Percentiles rank a stretch among this genome's conserved stretches.
These are phyloP conservation scores for Lasiodiplodia sp. DNA, from an alignment of 2,329 filamentous ascomycete genomes.

Conservation along the genomic window DNA sequence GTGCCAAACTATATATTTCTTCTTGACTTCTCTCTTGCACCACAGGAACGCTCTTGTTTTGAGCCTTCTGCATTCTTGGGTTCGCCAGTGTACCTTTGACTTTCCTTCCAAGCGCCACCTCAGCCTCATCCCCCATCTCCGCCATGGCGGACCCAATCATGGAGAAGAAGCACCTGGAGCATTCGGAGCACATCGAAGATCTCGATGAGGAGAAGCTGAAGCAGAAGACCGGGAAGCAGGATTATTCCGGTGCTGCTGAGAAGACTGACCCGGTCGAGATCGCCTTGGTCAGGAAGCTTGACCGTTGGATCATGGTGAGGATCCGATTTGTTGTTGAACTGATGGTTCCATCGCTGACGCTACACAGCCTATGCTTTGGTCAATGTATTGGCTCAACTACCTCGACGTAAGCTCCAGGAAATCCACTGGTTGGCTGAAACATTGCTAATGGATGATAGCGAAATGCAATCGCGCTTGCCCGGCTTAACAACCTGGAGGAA, in stretches of 20 bases:
- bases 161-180: constrained; percentile 6
- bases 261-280: constrained; percentile 46
- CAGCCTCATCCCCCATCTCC: background rate
- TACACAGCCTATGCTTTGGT: constrained; percentile 12
- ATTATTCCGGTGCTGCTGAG: constrained; percentile 44
- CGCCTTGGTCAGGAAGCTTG: constrained; percentile 43
- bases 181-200: constrained; percentile 9
- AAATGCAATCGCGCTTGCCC: constrained; percentile 41
- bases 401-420: constrained; percentile 41
- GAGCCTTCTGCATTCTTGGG: constrained; percentile 15
- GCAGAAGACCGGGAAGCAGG: constrained; percentile 37
- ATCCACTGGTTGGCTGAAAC: constrained; percentile 47
- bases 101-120: background rate
- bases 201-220: constrained; percentile 28
- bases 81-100: background rate
- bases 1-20: constrained; percentile 22
- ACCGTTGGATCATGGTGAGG: constrained; percentile 43
- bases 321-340: too few relatives aligned
- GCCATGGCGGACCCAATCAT: constrained; percentile 11
- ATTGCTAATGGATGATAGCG: constrained; percentile 30
- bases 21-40: constrained; percentile 3
- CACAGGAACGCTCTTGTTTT: constrained; percentile 4
- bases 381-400: constrained; percentile 34
- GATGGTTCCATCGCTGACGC: background rate
- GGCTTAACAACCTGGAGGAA: constrained; percentile 33